Evolutionary conservation across 2,329 filamentous ascomycete genomes (phyloP), one percentile per base, ranked within the genome.

Genomic region (Pyrenophora teres): DNA sequence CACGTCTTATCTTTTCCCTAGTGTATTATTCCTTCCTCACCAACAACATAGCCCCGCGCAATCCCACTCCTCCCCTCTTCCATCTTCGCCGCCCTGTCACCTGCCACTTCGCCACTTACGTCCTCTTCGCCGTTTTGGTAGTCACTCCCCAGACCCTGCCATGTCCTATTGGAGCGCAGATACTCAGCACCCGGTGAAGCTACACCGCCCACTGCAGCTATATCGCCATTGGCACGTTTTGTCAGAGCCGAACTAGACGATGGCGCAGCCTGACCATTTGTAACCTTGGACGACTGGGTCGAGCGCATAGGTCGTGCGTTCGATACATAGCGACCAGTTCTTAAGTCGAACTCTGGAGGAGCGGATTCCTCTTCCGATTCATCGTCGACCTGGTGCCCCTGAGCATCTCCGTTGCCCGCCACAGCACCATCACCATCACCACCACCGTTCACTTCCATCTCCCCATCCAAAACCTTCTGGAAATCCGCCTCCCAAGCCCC

Each of bases 171-270:
- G 3, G 87, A 89, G 27, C 87, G 83, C 57, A 99, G 76, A 63
- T 84, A 97, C 71, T 97, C 90, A 0, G 94, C 94, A 0, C 91
- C 94, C 0, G 94, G 94, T 39, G 93, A 97, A n/a, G 88, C 80
- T 0, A 93, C 84, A 6, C 92, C 91, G 44, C 92, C 93, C 61
- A 97, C 85, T 39, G 87, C 86, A 0, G 90, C 88, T 15, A 97
- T 62, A 59, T 96, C 88, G 2, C 87, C 86, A 46, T 85, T 87
- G 59, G 78, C 69, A 62, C 86, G 80, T 69, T 84, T 86, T 10
- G 86, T 80, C 21, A 97, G 75, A 0, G 85, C 82, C 6, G 77
- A 79, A 13, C 65, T 63, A 32, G 44, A 33, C 1, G 50, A n/a
- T 0, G 77, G 74, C 19, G 54, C 49, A 23, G 46, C 37, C n/a